These are phyloP conservation scores for Mangifera indica DNA, from an alignment of 345 rosid genomes.

Conservation along the genomic window DNA sequence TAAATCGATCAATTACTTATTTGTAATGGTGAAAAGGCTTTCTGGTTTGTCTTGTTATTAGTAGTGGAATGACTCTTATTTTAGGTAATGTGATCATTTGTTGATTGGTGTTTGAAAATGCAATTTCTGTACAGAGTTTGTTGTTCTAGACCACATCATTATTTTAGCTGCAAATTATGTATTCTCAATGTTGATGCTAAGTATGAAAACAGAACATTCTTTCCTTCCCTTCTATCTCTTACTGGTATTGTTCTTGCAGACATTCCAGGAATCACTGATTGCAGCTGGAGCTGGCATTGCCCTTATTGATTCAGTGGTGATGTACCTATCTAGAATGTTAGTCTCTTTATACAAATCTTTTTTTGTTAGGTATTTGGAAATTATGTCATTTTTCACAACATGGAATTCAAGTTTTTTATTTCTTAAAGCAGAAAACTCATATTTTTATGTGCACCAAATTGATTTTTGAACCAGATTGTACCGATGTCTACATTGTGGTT, in stretches of 20 bases:
- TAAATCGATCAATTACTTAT: neutral
- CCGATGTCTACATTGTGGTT: neutral
- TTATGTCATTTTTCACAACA: constrained; percentile 5
- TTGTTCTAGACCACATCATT: too few species aligned
- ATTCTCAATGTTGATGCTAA: neutral
- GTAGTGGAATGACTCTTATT: neutral
- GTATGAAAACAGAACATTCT: neutral
- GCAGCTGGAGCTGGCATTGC: constrained; percentile 97
- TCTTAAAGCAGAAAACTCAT: neutral
- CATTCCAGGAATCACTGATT: constrained; percentile 79
- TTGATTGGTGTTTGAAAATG: neutral
- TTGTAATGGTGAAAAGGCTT: neutral
- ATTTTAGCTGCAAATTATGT: too few species aligned
- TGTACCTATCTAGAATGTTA: constrained; percentile 56
- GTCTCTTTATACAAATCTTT: constrained; percentile 33
- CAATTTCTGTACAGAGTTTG: neutral
- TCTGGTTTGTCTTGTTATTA: neutral
- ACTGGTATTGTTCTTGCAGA: constrained; percentile 45
- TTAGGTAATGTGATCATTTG: too few species aligned
- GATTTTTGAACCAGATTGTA: neutral
- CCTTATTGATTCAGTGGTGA: constrained; percentile 97
- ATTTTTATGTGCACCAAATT: constrained; percentile 1
- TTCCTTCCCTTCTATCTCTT: constrained; percentile 12
- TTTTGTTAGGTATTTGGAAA: neutral
- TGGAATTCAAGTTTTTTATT: neutral